phyloP scores from a whole-genome alignment of 768 basidiomycete genomes.

The Xanthoconium purpureum region DNA sequence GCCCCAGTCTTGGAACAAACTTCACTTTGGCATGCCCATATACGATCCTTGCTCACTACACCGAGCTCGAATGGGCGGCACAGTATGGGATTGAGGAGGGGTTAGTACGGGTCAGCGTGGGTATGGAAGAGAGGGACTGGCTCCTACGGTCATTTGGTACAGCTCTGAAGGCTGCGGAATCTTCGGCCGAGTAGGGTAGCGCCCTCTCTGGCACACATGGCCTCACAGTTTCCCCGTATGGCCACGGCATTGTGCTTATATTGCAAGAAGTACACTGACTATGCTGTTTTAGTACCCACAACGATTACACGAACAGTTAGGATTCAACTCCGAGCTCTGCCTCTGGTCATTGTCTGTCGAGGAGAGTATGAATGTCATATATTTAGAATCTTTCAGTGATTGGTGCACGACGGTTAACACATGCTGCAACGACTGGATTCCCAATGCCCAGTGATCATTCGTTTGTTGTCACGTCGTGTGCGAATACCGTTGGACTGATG shows the following conservation, averaged over 20 bases:
- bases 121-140: conserved; percentile 68
- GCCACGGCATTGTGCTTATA: background rate
- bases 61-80: conserved; percentile 89
- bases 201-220: background rate
- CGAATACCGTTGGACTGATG: too few species aligned
- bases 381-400: too few species aligned
- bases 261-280: background rate
- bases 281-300: background rate
- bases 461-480: too few species aligned
- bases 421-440: too few species aligned
- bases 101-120: conserved; percentile 87
- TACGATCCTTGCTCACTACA: conserved; percentile 86
- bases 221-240: too few species aligned
- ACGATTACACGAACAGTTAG: background rate
- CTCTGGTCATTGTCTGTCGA: too few species aligned
- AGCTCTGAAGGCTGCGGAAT: conserved; percentile 76
- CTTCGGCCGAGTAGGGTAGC: conserved; percentile 10
- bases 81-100: conserved; percentile 80
- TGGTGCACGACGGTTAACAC: too few species aligned
- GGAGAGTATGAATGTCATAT: too few species aligned
- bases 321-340: background rate
- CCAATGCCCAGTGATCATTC: too few species aligned
- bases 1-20: conserved; percentile 90
- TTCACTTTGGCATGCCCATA: conserved; percentile 95
- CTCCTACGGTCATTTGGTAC: conserved; percentile 56